Evolutionary conservation across 306 rosid species (phyloP), one percentile per base, ranked within the genome.

Genomic region (Cucurbita moschata): DNA sequence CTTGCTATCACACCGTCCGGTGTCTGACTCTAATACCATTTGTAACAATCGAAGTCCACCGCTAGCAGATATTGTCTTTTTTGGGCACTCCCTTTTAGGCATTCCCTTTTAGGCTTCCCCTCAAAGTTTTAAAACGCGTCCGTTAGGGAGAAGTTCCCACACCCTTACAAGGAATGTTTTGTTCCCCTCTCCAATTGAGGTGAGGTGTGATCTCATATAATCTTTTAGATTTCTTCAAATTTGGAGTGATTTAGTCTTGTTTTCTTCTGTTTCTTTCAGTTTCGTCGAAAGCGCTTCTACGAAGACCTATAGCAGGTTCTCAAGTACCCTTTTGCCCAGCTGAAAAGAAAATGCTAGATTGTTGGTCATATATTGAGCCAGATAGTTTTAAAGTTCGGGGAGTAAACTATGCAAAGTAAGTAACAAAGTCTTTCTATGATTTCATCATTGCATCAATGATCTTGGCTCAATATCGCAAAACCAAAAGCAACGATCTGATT

Each of bases 301-400:
- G 81, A 86, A 85, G 92, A 79, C 97, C 99, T 26, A 65, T 72
- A 23, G 97, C 99, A 47, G 99, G 99, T 54, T 89, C 96, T 52
- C 97, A 95, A 84, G 97, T 95, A 63, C 92, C 97, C 19, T 84
- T 91, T 83, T 89, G 96, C 80, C 99, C 97, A 51, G 59, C 85
- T 23, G 97, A 88, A 16, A 95, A 95, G 99, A 86, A 83, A 72
- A 91, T 95, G 88, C 87, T 88, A 11, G 91, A 95, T 80, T 86
- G 83, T 82, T 95, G 99, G 99, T 88, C 99, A 76, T 88, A 73
- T 1, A 85, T 95, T 81, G 96, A 95, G 19, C 97, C 99, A 61
- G 74, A 71, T 82, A 77, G 87, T 55, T 95, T 95, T 79, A 91
- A 87, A 86, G 91, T 95, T 78, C 87, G 99, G 35, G 93, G 85